Evolutionary conservation across 257 asterid species (phyloP), one percentile per base, ranked within the genome.

Genomic region (Petunia axillaris): DNA sequence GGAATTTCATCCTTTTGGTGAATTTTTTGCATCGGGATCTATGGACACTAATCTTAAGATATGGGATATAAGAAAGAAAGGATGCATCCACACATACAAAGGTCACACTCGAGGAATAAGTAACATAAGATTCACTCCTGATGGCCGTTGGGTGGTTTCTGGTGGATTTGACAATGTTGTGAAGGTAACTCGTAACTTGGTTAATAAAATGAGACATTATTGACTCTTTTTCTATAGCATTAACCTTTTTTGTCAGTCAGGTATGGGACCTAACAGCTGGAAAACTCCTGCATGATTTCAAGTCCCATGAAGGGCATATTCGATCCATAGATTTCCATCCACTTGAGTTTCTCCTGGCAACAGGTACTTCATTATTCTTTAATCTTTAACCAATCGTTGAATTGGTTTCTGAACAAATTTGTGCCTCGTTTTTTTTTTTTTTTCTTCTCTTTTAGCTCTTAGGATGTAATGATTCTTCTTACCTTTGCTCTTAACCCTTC

Each of bases 191-290:
- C 78, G 55, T 54, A 60, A 77, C 66, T 80, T 76, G 65, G 57
- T 64, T 59, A 59, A 77, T 53, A 65, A 57, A 46, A 40, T 73
- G 78, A 35, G 63, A 54, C 78, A 50, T 36, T 73, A 13, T 13
- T 25, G 60, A 50, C 62, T 50, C 46, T 13, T 64, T 13, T 58
- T 74, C 67, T 81, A 59, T 74, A 83, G 43, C 13, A n/a, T 85
- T 64, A 76, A 73, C 82, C 75, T 62, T 79, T 80, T 81, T 58
- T 82, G 50, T 83, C 64, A 79, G 84, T 53, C 85, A 96, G 99
- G 91, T 94, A 82, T 96, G 99, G 99, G 99, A 96, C 90, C 91
- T 96, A 83, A 96, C 99, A 58, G 99, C 99, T 80, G 99, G 99
- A 82, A 96, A 96, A 88, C 99, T 91, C 75, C 80, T 96, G 91